Base-by-base conservation (phyloP, 305 asterid genomes). In the Euphrasia arctica region DNA sequence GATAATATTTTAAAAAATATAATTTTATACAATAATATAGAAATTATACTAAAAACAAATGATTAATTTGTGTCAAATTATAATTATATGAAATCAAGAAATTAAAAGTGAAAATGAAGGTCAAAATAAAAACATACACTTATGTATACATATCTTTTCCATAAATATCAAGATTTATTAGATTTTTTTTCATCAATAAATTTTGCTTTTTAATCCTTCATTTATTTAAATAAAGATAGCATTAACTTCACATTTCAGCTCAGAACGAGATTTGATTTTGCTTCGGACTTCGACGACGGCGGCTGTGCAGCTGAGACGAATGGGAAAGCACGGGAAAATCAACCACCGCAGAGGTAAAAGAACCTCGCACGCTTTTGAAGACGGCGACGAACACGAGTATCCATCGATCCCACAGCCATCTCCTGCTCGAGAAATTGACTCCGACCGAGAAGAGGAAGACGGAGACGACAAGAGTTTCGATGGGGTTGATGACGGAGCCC, bases 251-350 rank as follows among this genome's bases (percentile, higher is more conserved):
- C 42, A 36, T 36, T 36, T 36, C 9, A 36, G 9, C 42, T 36
- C 9, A 2, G 42, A 36, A 5, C 9, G 6, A 4, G 9, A 5
- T 4, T 36, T 50, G 9, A 14, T 50, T 5, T 36, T 36, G 42
- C 9, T 36, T 5, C 27, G 61, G 14, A 31, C 42, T 28, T 5
- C 6, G 68, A 4, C 34, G 34, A 4, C 34, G 69, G 74, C 81
- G 62, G 62, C 62, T 28, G 61, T 42, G 65, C 73, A 29, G 64
- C 8, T 72, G 47, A 72, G 22, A 18, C 22, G 22, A 78, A 90
- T 91, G 95, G 96, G 95, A 34, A 91, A 91, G 74, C 85, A 78
- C 72, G 95, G 98, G 64, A 91, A 89, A 62, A 67, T 70, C 29
- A 80, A 82, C 54, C 80, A 81, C 81, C 88, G 87, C 64, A 75